These are phyloP conservation scores for Capniomyces stellatus DNA, from an alignment of 371 early-diverging fungal species.

Conservation along the genomic window DNA sequence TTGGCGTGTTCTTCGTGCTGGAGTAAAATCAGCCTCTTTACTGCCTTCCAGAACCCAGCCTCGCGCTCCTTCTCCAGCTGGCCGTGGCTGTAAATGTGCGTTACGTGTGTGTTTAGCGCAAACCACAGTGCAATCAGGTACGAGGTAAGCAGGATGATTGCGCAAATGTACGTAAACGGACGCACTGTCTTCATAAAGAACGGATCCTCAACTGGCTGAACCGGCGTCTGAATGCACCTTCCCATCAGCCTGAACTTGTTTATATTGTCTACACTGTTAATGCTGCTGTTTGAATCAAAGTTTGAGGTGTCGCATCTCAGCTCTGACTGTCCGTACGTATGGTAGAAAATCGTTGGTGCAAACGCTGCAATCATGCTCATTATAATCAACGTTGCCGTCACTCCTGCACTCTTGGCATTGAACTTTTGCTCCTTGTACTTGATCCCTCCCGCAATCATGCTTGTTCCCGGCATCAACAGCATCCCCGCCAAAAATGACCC, in stretches of 20 bases:
- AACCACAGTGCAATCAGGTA: constrained; percentile 88
- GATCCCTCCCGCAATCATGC: constrained; percentile 84
- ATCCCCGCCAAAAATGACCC: constrained; percentile 81
- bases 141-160: constrained; percentile 57
- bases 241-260: constrained; percentile 18
- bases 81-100: constrained; percentile 49
- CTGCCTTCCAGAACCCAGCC: background rate
- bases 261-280: background rate
- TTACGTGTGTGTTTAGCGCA: constrained; percentile 78
- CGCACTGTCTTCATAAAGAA: constrained; percentile 62
- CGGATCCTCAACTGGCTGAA: constrained; percentile 56
- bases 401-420: constrained; percentile 86
- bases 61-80: constrained; percentile 8
- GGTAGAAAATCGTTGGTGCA: constrained; percentile 85
- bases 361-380: constrained; percentile 84
- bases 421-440: constrained; percentile 81
- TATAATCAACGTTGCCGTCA: constrained; percentile 85
- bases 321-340: constrained; percentile 60
- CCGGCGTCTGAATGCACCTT: constrained; percentile 40
- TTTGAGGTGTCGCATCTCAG: constrained; percentile 25
- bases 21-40: background rate
- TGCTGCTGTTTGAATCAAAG: background rate
- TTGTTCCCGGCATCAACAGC: constrained; percentile 76
- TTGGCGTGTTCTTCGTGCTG: background rate
- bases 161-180: constrained; percentile 80